Percentiles rank a stretch among this genome's conserved stretches.
These are phyloP conservation scores for Botrytis elliptica DNA, from an alignment of 2,329 filamentous ascomycete genomes.

Conservation along the genomic window DNA sequence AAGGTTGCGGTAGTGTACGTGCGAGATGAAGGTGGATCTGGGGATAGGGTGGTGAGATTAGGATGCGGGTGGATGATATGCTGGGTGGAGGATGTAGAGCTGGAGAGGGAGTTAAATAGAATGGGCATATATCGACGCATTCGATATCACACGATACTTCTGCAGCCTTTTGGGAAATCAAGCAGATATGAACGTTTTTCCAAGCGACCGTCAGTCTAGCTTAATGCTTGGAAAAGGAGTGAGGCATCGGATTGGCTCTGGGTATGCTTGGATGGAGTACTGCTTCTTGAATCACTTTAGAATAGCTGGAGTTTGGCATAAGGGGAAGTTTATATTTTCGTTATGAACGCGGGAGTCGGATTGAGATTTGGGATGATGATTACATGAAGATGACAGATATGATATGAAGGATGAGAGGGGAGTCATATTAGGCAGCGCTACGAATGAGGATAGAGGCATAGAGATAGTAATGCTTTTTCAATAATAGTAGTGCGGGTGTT, in stretches of 20 bases:
- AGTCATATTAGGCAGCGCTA: neutral
- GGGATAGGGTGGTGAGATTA: too few species aligned
- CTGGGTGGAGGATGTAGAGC: neutral
- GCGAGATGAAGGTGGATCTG: accelerated
- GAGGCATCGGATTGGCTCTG: neutral
- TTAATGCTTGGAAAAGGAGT: too few species aligned
- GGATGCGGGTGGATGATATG: neutral
- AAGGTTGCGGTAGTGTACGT: neutral
- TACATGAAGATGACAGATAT: neutral
- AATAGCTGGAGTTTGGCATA: neutral
- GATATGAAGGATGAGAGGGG: neutral
- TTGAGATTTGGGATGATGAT: neutral
- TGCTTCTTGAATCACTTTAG: neutral
- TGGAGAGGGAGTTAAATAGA: neutral
- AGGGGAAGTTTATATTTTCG: neutral
- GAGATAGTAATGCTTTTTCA: neutral
- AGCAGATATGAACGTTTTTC: neutral
- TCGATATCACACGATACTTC: neutral
- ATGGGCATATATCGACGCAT: neutral
- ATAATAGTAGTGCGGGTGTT: too few species aligned
- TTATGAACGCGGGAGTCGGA: neutral
- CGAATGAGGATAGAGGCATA: neutral
- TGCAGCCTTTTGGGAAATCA: neutral
- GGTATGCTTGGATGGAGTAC: neutral
- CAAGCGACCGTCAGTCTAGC: neutral